Evolutionary conservation across 2,329 filamentous ascomycete genomes (phyloP).

Genomic region (Aureobasidium sp.): DNA sequence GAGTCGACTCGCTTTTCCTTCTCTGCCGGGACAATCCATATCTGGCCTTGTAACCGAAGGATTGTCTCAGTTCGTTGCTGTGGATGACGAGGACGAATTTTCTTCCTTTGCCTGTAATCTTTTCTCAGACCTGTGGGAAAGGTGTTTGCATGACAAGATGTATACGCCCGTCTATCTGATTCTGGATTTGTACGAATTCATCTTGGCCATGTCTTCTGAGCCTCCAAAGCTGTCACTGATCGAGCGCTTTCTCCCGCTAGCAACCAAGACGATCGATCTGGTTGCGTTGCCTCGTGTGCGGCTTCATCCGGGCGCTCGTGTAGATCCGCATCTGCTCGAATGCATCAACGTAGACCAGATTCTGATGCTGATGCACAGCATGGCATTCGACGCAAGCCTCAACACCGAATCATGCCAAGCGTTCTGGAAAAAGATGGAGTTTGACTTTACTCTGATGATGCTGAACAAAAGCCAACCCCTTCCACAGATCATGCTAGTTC

Average conservation of each 20-base stretch:
- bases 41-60: slow-evolving; percentile 60
- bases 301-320: slow-evolving; percentile 23
- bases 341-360: slow-evolving; percentile 56
- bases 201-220: slow-evolving; percentile 52
- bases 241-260: slow-evolving; percentile 42
- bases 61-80: slow-evolving; percentile 46
- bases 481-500: slow-evolving; percentile 53
- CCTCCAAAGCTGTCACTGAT: slow-evolving; percentile 52
- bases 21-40: slow-evolving; percentile 51
- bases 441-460: slow-evolving; percentile 58
- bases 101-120: slow-evolving; percentile 56
- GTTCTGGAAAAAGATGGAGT: slow-evolving; percentile 61
- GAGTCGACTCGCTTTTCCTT: slow-evolving; percentile 55
- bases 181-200: slow-evolving; percentile 54
- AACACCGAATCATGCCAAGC: slow-evolving; percentile 31
- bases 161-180: slow-evolving; percentile 57
- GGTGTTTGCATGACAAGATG: slow-evolving; percentile 52
- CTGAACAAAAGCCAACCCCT: slow-evolving; percentile 58
- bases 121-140: slow-evolving; percentile 58
- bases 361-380: slow-evolving; percentile 56
- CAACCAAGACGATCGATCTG: slow-evolving; percentile 41
- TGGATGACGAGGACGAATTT: slow-evolving; percentile 44
- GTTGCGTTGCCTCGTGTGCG: slow-evolving; percentile 43
- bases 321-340: slow-evolving; percentile 40
- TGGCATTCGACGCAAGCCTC: slow-evolving; percentile 50